phyloP scores from a whole-genome alignment of 2,329 filamentous ascomycete species.

The Rhynchosporium agropyri region DNA sequence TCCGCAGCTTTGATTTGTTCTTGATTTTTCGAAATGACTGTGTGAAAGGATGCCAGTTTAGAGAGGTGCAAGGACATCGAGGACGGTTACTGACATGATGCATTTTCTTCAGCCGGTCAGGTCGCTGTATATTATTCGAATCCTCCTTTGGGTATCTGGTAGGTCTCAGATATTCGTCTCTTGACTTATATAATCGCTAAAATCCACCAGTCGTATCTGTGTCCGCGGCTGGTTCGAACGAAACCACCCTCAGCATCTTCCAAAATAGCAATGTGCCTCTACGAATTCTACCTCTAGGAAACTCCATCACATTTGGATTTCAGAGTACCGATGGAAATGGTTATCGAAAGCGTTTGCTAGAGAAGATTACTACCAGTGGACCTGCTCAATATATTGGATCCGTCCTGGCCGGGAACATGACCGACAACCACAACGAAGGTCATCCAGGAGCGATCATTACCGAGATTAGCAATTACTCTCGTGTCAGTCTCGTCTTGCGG shows the following conservation, averaged over 20 bases:
- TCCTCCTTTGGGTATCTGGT: not conserved
- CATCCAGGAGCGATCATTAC: constrained; percentile 42
- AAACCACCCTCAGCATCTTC: not conserved
- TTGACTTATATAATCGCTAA: not conserved
- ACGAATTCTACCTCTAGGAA: constrained; percentile 24
- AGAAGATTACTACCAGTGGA: constrained; percentile 31
- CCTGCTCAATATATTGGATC: constrained; percentile 41
- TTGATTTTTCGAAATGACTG: not conserved
- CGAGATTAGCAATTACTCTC: constrained; percentile 36
- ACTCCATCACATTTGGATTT: constrained; percentile 46
- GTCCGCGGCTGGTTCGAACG: not conserved
- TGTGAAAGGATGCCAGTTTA: not conserved
- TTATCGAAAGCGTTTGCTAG: constrained; percentile 43
- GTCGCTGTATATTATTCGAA: not conserved
- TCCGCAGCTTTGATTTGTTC: not conserved
- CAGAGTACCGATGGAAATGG: constrained; percentile 43
- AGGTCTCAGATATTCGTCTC: not conserved
- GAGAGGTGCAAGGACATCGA: not conserved
- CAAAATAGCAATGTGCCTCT: constrained; percentile 1
- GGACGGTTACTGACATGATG: not conserved
- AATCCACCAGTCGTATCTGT: not conserved
- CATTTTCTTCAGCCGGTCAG: not conserved
- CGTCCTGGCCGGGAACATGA: constrained; percentile 41
- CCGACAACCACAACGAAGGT: constrained; percentile 43
- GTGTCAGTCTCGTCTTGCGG: constrained; percentile 25